Percentiles rank a stretch among this genome's conserved stretches.
Evolutionary conservation across 2,329 filamentous ascomycete genomes (phyloP).

Genomic region (Penicillium sp.): DNA sequence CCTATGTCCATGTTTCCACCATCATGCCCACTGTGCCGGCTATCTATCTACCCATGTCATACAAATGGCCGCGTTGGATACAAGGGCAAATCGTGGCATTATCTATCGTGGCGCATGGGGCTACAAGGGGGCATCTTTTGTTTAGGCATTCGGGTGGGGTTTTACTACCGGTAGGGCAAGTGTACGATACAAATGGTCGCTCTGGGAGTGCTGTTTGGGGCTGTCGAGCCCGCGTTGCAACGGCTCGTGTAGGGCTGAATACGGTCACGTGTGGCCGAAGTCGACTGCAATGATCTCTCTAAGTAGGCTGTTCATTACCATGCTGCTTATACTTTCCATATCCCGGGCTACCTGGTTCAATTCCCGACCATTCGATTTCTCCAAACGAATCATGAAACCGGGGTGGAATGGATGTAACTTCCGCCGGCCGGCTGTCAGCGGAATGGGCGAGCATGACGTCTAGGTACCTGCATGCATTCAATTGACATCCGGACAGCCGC

Average conservation of each 20-base stretch:
- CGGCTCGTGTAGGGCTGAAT: background rate
- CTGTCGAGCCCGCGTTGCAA: too few species aligned
- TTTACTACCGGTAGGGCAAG: background rate
- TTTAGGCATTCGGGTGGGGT: background rate
- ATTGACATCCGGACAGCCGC: conserved; percentile 3
- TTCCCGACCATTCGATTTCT: background rate
- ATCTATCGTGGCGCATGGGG: too few species aligned
- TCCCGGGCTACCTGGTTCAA: background rate
- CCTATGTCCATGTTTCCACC: too few species aligned
- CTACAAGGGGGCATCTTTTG: background rate
- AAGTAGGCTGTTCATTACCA: background rate
- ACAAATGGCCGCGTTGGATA: too few species aligned
- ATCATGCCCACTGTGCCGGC: too few species aligned
- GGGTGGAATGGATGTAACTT: background rate
- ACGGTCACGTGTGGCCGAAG: background rate
- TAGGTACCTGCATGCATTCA: background rate
- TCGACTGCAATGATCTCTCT: background rate
- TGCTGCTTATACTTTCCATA: background rate
- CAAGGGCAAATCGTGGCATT: background rate
- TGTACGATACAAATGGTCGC: background rate
- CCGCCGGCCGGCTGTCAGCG: conserved; percentile 7
- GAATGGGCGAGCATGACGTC: conserved; percentile 9
- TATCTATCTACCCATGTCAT: too few species aligned
- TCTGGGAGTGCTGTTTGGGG: background rate
- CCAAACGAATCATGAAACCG: background rate